A percentile compares a stretch with the other conserved stretches of the same genome.
These are phyloP conservation scores for Epithele typhae DNA, from an alignment of 768 basidiomycete species.

Conservation along the genomic window DNA sequence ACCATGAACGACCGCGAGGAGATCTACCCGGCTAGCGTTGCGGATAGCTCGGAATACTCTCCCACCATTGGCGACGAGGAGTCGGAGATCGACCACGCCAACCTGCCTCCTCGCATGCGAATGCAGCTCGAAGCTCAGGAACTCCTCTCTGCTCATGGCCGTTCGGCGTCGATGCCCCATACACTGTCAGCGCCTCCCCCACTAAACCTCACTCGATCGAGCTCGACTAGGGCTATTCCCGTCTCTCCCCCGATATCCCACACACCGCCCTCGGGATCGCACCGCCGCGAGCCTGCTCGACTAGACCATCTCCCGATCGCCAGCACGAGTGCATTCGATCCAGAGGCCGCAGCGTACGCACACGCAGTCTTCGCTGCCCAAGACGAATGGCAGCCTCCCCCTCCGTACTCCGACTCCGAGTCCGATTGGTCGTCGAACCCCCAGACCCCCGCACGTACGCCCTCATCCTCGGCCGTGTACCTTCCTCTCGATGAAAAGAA, in stretches of 20 bases:
- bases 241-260: constrained; percentile 10
- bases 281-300: no score
- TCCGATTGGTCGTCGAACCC: constrained; percentile 9
- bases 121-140: neutral
- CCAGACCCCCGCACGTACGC: constrained; percentile 10
- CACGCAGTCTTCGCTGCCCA: constrained; percentile 4
- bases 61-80: constrained; percentile 9
- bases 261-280: constrained; percentile 1
- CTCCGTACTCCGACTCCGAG: constrained; percentile 10
- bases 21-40: constrained; percentile 16
- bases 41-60: constrained; percentile 14
- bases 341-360: constrained; percentile 8
- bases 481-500: constrained; percentile 2
- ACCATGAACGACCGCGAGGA: constrained; percentile 24
- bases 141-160: neutral
- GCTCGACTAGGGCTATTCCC: constrained; percentile 10
- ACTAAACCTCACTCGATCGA: constrained; percentile 5
- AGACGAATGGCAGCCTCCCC: constrained; percentile 16
- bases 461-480: constrained; percentile 9
- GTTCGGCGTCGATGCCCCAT: constrained; percentile 12
- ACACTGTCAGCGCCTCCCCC: constrained; percentile 3
- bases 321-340: no score
- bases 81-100: constrained; percentile 11
- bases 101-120: constrained; percentile 13
- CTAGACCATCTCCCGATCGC: constrained; percentile 6